Conservation (phyloP, 2,329 filamentous ascomycete species). For the Conoideocrella luteorostrata region DNA sequence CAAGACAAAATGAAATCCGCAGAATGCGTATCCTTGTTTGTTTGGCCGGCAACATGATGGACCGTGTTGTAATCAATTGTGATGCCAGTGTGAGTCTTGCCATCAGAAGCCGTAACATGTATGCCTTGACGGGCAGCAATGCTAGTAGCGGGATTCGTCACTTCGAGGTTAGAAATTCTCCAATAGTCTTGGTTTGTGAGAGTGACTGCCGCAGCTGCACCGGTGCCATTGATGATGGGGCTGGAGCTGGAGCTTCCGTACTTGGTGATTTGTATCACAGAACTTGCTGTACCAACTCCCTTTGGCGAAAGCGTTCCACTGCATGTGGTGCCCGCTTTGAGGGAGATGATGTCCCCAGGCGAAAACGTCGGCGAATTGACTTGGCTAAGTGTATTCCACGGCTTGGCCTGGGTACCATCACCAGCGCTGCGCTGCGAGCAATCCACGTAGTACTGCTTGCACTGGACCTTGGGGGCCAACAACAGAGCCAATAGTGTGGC, state of each 20-base stretch:
- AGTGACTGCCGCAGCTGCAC: slow-evolving; percentile 12
- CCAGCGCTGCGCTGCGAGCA: slow-evolving; percentile 11
- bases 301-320: slow-evolving; percentile 13
- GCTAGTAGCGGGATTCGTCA: slow-evolving; percentile 12
- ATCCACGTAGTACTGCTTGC: slow-evolving; percentile 15
- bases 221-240: slow-evolving; percentile 17
- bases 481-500: background rate
- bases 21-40: slow-evolving; percentile 15
- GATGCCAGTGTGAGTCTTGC: slow-evolving; percentile 16
- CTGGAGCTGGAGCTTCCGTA: slow-evolving; percentile 9
- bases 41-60: slow-evolving; percentile 16
- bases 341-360: slow-evolving; percentile 14
- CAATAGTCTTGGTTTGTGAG: slow-evolving; percentile 19
- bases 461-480: background rate
- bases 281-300: slow-evolving; percentile 13
- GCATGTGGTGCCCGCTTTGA: slow-evolving; percentile 16
- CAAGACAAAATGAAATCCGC: slow-evolving; percentile 13
- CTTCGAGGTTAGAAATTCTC: slow-evolving; percentile 13
- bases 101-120: slow-evolving; percentile 15
- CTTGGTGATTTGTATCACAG: slow-evolving; percentile 14
- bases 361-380: slow-evolving; percentile 13
- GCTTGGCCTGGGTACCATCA: slow-evolving; percentile 11
- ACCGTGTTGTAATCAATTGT: slow-evolving; percentile 16
- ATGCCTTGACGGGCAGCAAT: slow-evolving; percentile 16
- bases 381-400: slow-evolving; percentile 14